phyloP scores from a whole-genome alignment of 306 rosid genomes.

The Vigna unguiculata region DNA sequence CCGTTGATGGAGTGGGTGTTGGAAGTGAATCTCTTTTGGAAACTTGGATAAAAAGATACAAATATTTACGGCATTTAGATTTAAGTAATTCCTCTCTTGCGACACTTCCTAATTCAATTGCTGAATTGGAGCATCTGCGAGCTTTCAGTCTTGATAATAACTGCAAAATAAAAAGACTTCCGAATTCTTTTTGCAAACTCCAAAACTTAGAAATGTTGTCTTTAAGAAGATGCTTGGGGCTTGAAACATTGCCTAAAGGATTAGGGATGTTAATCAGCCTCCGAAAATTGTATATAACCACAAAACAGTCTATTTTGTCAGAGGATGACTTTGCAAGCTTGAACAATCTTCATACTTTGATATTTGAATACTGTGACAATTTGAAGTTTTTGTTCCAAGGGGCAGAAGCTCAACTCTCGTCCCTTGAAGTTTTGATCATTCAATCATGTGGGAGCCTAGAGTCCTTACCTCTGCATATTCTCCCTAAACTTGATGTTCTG shows the following conservation, averaged over 20 bases:
- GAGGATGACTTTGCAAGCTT: background rate
- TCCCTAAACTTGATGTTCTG: slow-evolving; percentile 9
- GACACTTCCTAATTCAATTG: slow-evolving; percentile 12
- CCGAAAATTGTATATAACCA: slow-evolving; percentile 14
- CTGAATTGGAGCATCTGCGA: slow-evolving; percentile 13
- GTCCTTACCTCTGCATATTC: background rate
- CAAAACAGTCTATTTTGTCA: background rate
- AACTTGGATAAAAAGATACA: background rate
- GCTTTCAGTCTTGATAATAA: background rate
- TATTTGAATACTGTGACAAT: background rate
- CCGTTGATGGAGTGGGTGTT: background rate
- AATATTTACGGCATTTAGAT: background rate
- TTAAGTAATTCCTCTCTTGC: background rate
- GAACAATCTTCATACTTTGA: background rate
- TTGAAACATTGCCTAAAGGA: background rate
- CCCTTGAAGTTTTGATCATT: background rate
- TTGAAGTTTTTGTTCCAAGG: background rate
- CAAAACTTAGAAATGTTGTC: background rate
- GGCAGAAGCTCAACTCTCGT: background rate
- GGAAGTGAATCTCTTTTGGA: background rate
- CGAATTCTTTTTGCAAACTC: background rate
- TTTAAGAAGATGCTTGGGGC: background rate
- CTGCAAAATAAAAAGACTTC: background rate
- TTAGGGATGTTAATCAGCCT: background rate
- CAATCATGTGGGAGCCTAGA: background rate